Base-by-base conservation (phyloP, 2,329 filamentous ascomycete genomes). In the Clathrospora elynae region DNA sequence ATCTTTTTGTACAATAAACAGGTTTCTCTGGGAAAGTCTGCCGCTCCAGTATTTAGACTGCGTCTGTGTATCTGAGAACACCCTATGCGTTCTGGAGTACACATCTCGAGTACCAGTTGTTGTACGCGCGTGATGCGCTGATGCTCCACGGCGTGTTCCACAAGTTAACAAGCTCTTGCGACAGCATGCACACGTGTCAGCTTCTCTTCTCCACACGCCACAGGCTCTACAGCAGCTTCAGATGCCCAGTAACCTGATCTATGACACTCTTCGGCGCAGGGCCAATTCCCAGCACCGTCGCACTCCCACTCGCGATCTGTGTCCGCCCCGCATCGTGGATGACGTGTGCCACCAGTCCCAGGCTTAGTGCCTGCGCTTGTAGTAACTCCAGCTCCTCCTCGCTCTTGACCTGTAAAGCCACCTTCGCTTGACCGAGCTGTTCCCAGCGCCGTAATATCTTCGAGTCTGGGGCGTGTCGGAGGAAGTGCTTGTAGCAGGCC, bases 321-420 rank as follows among this genome's bases (percentile, higher is more conserved):
- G 93, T 99, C 49, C 93, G 82, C 10, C 93, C 93, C n/a, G 93
- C 93, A 73, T 99, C 93, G 62, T 88, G 85, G 55, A 99, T 92
- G 38, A 96, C 84, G 69, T 92, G 87, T 38, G 92, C 90, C 48
- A 90, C 91, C 46, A 99, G 72, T 1, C 93, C 92, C 45, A 96
- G 69, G 66, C 85, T 89, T 51, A 89, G 79, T 3, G 93, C 93
- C 69, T 86, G 84, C 39, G 85, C 87, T 73, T 91, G 86, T 57
- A 93, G 73, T 57, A 95, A 73, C 66, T 95, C 69, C 67, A 86
- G 64, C 44, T 85, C 89, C 23, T 95, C 89, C 72, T 96, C 87
- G 49, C 84, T 85, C 74, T 92, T 93, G 56, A 86, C 79, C 73
- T 96, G 91, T 41, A 99, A 74, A 6, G 93, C 93, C 53, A 99